Base-by-base conservation (phyloP, 2,329 filamentous ascomycete genomes). In the Monosporascus sp. region DNA sequence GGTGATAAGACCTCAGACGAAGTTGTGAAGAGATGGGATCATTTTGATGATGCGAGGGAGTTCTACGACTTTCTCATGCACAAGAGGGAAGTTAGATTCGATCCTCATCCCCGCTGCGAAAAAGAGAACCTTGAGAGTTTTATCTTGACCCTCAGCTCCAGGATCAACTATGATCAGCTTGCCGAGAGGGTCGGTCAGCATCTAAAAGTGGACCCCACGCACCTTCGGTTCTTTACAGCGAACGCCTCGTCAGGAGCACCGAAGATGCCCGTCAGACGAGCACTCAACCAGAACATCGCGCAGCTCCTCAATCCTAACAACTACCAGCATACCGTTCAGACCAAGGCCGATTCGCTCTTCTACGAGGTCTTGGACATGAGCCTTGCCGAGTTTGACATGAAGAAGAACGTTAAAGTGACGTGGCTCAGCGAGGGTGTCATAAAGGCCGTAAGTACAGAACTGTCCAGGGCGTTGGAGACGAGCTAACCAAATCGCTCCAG, bases 351-450 rank as follows among this genome's bases (percentile, higher is more conserved):
- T 70, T 84, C 87, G 1, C 77, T 99, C 50, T 97, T 87, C 70
- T 99, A 92, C 66, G 94, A 99, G 69, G 84, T 97, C 28, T 75
- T 99, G 41, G 94, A 99, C 58, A 96, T 97, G 77, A 96, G 91
- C 64, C 74, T 99, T 47, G 88, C 89, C 24, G 95, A 99, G 70
- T 79, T 96, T 44, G 94, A 99, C 66, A 94, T 89, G 53, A 94
- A 96, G 76, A 97, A 95, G 76, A 84, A 77, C 53, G 75, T 97
- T 58, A 93, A 89, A 69, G 74, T 99, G 48, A 89, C 79, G 1
- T 93, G 88, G 84, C 76, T 99, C 46, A 88, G 87, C 41, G 94
- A 99, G 58, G 94, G 94, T 44, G 87, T 97, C 58, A 85, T 85
- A 11, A 97, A 97, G 75, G 92, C 96, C 74, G 89, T 90, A 72